phyloP scores from a whole-genome alignment of 495 filamentous ascomycete genomes.

The Viridothelium virens region DNA sequence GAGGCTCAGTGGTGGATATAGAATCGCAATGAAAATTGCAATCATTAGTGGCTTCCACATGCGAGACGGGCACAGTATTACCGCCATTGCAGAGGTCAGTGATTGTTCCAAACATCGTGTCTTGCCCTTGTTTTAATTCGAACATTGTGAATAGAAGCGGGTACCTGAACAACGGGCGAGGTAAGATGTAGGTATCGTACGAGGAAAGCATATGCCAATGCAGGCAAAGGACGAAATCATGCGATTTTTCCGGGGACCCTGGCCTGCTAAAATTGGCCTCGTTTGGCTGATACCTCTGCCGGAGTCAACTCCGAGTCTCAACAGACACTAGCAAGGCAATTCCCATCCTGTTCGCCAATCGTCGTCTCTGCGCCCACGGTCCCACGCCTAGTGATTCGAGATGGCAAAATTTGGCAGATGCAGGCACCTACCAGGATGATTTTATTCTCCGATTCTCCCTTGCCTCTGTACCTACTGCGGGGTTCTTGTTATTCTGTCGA shows the following conservation, averaged over 20 bases:
- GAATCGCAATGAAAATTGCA: background rate
- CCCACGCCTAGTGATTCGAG: background rate
- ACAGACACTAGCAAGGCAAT: background rate
- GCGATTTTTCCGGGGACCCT: background rate
- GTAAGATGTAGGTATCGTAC: background rate
- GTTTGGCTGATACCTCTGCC: slow-evolving; percentile 2
- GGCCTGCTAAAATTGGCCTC: background rate
- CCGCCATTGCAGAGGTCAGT: background rate
- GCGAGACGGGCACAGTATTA: background rate
- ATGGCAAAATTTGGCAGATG: background rate
- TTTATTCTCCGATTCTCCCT: no score
- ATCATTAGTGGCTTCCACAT: background rate
- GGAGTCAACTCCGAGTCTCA: slow-evolving; percentile 5
- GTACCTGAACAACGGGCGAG: background rate
- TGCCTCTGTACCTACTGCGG: no score
- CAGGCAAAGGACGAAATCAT: background rate
- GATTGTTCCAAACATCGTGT: background rate
- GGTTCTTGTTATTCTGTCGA: no score
- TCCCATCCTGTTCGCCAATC: no score
- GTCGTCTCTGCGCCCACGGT: background rate
- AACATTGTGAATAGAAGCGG: background rate
- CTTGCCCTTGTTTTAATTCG: background rate
- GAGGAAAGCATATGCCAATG: background rate
- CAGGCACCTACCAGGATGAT: no score
- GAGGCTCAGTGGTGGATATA: background rate